Evolutionary conservation across 352 stramenopile species (phyloP).

Genomic region (Globisporangium splendens): DNA sequence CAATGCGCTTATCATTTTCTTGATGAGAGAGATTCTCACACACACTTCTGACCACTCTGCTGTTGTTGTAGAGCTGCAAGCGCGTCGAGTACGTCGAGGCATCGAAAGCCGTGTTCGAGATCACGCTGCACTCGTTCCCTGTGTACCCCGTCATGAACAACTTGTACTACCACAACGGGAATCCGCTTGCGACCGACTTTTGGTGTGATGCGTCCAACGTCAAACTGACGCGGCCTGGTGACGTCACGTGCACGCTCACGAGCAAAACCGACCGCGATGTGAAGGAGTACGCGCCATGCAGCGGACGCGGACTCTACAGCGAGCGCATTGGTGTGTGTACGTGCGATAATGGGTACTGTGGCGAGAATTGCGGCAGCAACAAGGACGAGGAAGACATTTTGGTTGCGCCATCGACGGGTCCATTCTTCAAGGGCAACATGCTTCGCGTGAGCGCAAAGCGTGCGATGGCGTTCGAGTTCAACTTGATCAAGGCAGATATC

Average conservation of each 20-base stretch:
- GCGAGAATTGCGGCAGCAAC: conserved; percentile 66
- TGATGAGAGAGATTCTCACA: too few species aligned
- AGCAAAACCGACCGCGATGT: conserved; percentile 34
- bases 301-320: conserved; percentile 55
- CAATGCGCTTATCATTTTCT: too few species aligned
- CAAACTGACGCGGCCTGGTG: conserved; percentile 17
- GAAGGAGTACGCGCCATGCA: conserved; percentile 58
- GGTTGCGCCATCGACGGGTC: conserved; percentile 35
- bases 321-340: conserved; percentile 42
- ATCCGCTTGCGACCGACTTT: conserved; percentile 49
- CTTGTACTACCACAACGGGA: conserved; percentile 60
- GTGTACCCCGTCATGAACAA: conserved; percentile 81
- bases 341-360: conserved; percentile 64
- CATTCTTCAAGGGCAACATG: conserved; percentile 71
- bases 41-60: neutral
- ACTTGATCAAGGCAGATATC: conserved; percentile 65
- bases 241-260: conserved; percentile 39
- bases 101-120: conserved; percentile 38
- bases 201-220: conserved; percentile 46
- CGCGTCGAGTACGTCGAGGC: conserved; percentile 28
- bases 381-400: conserved; percentile 63
- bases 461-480: conserved; percentile 45
- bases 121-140: conserved; percentile 63
- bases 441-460: conserved; percentile 51
- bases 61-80: conserved; percentile 29